These are phyloP conservation scores for Capronia coronata DNA, from an alignment of 2,329 filamentous ascomycete species.

Conservation along the genomic window DNA sequence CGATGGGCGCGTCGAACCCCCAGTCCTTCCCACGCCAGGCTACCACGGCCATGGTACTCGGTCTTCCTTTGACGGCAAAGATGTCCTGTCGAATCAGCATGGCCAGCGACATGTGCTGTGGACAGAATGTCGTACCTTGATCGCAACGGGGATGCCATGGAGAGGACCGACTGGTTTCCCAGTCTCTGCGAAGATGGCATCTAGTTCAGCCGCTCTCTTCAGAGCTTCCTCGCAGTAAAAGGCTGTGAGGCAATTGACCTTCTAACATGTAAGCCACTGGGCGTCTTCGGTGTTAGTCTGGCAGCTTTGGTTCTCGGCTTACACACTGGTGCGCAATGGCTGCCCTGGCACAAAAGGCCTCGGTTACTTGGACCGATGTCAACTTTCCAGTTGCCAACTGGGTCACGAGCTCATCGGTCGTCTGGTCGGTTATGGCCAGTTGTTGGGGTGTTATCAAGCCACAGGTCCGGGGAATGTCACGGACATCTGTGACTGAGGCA, in stretches of 20 bases:
- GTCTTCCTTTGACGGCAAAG: conserved; percentile 3
- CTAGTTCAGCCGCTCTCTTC: conserved; percentile 41
- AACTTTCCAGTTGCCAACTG: conserved; percentile 41
- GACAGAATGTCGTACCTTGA: conserved; percentile 34
- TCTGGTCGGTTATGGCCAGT: conserved; percentile 45
- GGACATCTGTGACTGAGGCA: conserved; percentile 1
- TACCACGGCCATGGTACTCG: neutral
- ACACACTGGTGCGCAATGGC: conserved; percentile 39
- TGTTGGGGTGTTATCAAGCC: conserved; percentile 29
- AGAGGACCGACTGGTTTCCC: conserved; percentile 17
- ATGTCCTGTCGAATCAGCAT: conserved; percentile 35
- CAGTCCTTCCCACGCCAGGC: neutral
- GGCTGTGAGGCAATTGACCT: conserved; percentile 43
- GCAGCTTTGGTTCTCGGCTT: neutral
- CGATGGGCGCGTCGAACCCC: conserved; percentile 27
- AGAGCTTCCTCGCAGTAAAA: conserved; percentile 48
- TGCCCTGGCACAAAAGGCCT: conserved; percentile 51
- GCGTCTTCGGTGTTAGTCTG: neutral
- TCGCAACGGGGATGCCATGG: conserved; percentile 54
- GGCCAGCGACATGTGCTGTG: too few species aligned
- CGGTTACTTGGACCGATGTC: conserved; percentile 42
- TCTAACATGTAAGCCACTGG: neutral
- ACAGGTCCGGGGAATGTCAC: conserved; percentile 11
- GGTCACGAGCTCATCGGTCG: conserved; percentile 40
- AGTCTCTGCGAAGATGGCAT: conserved; percentile 34